Evolutionary conservation across 1,284 basidiomycete species (phyloP).

Genomic region (Ceratobasidium sp.): DNA sequence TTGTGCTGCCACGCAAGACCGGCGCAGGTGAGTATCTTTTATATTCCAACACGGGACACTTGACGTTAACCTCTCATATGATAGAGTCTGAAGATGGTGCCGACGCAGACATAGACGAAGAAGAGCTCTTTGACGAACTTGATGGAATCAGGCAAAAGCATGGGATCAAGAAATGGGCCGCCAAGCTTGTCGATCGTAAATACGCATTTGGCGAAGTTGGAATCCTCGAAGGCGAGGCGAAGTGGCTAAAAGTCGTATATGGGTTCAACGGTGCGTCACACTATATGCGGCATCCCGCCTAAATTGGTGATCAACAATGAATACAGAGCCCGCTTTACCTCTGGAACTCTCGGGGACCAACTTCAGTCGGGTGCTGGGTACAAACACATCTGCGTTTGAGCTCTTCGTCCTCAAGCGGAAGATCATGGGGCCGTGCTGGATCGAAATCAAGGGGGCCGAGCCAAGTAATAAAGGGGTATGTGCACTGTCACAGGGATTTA

Average conservation of each 20-base stretch:
- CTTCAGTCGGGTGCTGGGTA: conserved; percentile 91
- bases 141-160: conserved; percentile 80
- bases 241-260: conserved; percentile 96
- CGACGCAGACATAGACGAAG: conserved; percentile 74
- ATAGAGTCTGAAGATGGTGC: conserved; percentile 72
- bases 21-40: conserved; percentile 64
- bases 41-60: conserved; percentile 6
- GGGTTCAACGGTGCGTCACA: conserved; percentile 75
- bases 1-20: conserved; percentile 84
- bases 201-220: conserved; percentile 94
- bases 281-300: background rate
- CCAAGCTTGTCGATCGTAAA: conserved; percentile 88
- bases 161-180: conserved; percentile 82
- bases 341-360: conserved; percentile 81
- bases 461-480: conserved; percentile 82
- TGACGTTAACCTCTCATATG: conserved; percentile 49
- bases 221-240: conserved; percentile 81
- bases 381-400: conserved; percentile 94
- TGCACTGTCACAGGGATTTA: conserved; percentile 36
- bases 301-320: conserved; percentile 8
- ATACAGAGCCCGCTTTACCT: conserved; percentile 73
- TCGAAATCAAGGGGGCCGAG: conserved; percentile 81
- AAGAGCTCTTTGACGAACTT: conserved; percentile 88
- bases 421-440: conserved; percentile 99
- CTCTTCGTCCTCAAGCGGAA: conserved; percentile 94